Base-by-base conservation (phyloP, 208 protist genomes). In the Phytomonas sp. region DNA sequence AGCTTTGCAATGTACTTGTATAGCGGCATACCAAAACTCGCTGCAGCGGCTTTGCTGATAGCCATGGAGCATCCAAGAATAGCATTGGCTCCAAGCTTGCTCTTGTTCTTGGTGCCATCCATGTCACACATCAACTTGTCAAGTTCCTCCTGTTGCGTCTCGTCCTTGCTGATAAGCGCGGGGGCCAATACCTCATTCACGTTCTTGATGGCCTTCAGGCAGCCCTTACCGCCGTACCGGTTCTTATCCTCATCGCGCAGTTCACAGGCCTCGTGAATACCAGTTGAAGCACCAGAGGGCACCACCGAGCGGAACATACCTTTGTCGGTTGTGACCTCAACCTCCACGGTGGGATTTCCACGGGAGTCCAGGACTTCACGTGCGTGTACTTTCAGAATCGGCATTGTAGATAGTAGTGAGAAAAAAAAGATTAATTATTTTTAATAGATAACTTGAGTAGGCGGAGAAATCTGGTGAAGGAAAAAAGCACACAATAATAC, bases 211-310 rank as follows among this genome's bases (percentile, higher is more conserved):
- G 99, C 98, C 72, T 93, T 80, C 16, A 81, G 65, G 67, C 99
- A 98, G 63, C 98, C 98, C 84, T 99, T 99, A 76, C 98, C 99
- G 29, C 91, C 66, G 86, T 98, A 99, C 61, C 86, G 79, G 34
- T 73, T 75, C 73, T 96, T 93, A 81, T 98, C 97, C 63, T 82
- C 89, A 76, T 99, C 99, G 72, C 98, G 92, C 36, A 99, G 86
- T 85, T 99, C 98, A 67, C 88, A 90, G 29, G 98, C 98, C 84
- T 99, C 98, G 76, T 99, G 91, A 33, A 96, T 86, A 73, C 99
- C 99, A 36, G 98, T 99, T 29, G 98, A 99, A 6, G 99, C 99
- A 72, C 99, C 98, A 23, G 94, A 98, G 33, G 99, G 99, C 23
- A 99, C 98, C 31, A 95, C 96, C 19, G 95, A 94, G 73, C 97